These are phyloP conservation scores for Tolypocladium endophyticum DNA, from an alignment of 2,329 filamentous ascomycete species.

Conservation along the genomic window DNA sequence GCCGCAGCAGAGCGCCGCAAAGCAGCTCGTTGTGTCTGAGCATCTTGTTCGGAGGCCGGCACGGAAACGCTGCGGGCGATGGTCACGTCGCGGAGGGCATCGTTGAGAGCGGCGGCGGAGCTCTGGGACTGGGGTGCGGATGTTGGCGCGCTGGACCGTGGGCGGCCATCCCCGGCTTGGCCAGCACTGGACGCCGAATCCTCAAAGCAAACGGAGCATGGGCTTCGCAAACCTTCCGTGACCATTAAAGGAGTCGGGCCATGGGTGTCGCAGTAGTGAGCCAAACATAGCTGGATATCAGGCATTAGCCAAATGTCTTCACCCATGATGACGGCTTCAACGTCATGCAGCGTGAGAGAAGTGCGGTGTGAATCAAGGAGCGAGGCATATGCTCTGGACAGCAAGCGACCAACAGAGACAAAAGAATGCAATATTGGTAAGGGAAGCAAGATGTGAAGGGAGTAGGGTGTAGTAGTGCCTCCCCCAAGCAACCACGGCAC, in stretches of 20 bases:
- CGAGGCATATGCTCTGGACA: not conserved
- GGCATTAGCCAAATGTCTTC: constrained; percentile 20
- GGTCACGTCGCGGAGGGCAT: constrained; percentile 37
- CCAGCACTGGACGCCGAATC: constrained; percentile 7
- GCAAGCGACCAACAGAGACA: not conserved
- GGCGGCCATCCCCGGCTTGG: constrained; percentile 18
- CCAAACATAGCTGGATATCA: constrained; percentile 51
- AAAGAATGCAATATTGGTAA: not conserved
- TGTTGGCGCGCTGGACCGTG: constrained; percentile 28
- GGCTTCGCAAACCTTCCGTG: constrained; percentile 53
- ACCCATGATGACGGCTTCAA: constrained; percentile 13
- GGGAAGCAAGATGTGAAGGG: not conserved
- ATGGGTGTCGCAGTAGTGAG: constrained; percentile 62
- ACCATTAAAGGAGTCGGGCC: constrained; percentile 61
- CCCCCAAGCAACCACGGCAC: not conserved
- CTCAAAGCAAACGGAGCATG: constrained; percentile 50
- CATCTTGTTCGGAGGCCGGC: constrained; percentile 33
- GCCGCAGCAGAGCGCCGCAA: constrained; percentile 27
- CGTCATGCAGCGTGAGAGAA: not conserved
- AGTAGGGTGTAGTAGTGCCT: not conserved
- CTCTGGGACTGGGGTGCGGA: constrained; percentile 20
- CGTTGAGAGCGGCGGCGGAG: constrained; percentile 29
- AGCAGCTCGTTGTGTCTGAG: constrained; percentile 29
- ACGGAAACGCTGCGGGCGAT: constrained; percentile 32
- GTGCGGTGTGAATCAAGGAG: not conserved